phyloP scores from a whole-genome alignment of 1,284 basidiomycete genomes.

The Volvariella volvacea region DNA sequence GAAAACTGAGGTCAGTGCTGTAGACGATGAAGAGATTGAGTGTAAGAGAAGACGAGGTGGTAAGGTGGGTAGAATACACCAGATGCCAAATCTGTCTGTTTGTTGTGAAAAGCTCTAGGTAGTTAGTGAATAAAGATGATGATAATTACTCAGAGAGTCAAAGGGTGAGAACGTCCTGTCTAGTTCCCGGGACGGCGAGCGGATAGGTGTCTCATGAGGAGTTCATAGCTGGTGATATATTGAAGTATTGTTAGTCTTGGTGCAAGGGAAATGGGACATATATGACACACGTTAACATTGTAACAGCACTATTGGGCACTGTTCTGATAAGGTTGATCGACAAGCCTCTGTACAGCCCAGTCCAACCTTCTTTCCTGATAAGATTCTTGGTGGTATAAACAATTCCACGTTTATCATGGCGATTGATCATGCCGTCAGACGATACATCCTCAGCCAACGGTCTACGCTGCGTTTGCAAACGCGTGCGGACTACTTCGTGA shows the following conservation, averaged over 20 bases:
- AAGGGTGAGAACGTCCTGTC: background rate
- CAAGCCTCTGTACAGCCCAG: slow-evolving; percentile 83
- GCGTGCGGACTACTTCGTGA: slow-evolving; percentile 91
- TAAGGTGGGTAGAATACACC: too few relatives aligned
- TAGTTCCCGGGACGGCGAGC: slow-evolving; percentile 16
- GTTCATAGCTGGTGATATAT: slow-evolving; percentile 43
- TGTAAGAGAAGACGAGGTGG: too few relatives aligned
- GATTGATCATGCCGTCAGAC: slow-evolving; percentile 51
- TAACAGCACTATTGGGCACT: slow-evolving; percentile 90
- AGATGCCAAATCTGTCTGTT: too few relatives aligned
- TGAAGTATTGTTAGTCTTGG: slow-evolving; percentile 4
- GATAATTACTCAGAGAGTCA: background rate
- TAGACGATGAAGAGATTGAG: too few relatives aligned
- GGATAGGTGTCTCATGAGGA: slow-evolving; percentile 59
- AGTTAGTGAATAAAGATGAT: background rate
- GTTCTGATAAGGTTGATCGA: slow-evolving; percentile 88
- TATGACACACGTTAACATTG: slow-evolving; percentile 92
- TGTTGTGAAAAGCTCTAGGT: too few relatives aligned
- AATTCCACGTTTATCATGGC: slow-evolving; percentile 51
- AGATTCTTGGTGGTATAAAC: slow-evolving; percentile 70
- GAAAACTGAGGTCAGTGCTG: too few relatives aligned
- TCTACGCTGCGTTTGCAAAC: slow-evolving; percentile 78
- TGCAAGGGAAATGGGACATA: slow-evolving; percentile 17
- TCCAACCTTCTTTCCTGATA: slow-evolving; percentile 77
- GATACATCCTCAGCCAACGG: slow-evolving; percentile 47